phyloP scores from a whole-genome alignment of 805 yeast genomes.

The Ogataea paradorogensis region DNA sequence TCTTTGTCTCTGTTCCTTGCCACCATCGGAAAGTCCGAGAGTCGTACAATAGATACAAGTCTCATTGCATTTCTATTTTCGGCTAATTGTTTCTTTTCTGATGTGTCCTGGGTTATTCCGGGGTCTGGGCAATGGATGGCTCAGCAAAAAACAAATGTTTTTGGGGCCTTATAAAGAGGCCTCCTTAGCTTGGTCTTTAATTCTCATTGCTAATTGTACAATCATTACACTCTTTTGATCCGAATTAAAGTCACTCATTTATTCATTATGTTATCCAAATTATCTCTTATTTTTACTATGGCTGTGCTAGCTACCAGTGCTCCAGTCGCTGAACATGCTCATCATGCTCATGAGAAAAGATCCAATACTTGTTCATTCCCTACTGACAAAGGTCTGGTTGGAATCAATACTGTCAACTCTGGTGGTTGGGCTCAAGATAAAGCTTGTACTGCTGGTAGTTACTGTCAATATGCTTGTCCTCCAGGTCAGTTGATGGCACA shows the following conservation, averaged over 20 bases:
- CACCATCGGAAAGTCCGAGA: no score
- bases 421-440: slow-evolving; percentile 91
- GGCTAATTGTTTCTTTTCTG: background rate
- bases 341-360: slow-evolving; percentile 26
- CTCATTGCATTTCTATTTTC: background rate
- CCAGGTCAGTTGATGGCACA: slow-evolving; percentile 86
- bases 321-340: slow-evolving; percentile 20
- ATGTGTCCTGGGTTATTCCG: background rate
- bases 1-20: no score
- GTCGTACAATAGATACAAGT: background rate
- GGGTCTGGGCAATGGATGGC: no score
- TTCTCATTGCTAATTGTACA: background rate
- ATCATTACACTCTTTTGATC: background rate
- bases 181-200: background rate
- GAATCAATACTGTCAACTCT: slow-evolving; percentile 57
- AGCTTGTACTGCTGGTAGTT: slow-evolving; percentile 67
- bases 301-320: slow-evolving; percentile 11
- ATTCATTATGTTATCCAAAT: slow-evolving; percentile 8
- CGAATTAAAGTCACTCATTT: slow-evolving; percentile 7
- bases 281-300: slow-evolving; percentile 10
- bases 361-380: slow-evolving; percentile 66
- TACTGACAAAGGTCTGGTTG: slow-evolving; percentile 59
- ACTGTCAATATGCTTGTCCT: slow-evolving; percentile 90
- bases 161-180: background rate
- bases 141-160: background rate